Conservation (phyloP, 116 monocot species). For the Trichopus zeylanicus region DNA sequence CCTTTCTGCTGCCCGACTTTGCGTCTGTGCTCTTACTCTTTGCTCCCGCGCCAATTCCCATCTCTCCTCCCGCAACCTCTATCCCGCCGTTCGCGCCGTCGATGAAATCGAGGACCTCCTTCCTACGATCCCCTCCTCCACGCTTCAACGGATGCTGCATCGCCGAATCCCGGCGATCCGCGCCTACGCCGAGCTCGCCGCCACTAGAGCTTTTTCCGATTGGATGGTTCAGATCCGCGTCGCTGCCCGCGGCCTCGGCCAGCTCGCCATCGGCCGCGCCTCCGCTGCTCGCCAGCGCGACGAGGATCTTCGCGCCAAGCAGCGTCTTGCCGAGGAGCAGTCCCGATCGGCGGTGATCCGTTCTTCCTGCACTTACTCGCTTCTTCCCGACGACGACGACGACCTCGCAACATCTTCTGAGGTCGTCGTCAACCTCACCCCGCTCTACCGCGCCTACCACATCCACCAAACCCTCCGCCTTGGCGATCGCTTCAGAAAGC, state of each 20-base stretch:
- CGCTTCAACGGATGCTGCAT: slow-evolving; percentile 74
- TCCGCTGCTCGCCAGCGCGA: slow-evolving; percentile 86
- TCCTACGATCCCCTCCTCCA: slow-evolving; percentile 39
- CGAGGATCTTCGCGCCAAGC: slow-evolving; percentile 76
- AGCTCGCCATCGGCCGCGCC: slow-evolving; percentile 83
- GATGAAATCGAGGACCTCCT: slow-evolving; percentile 60
- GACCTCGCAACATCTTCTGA: slow-evolving; percentile 14
- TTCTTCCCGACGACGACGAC: slow-evolving; percentile 59
- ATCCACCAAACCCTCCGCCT: slow-evolving; percentile 78
- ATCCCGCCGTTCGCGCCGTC: slow-evolving; percentile 65
- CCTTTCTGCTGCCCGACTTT: slow-evolving; percentile 29
- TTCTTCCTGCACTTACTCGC: slow-evolving; percentile 25
- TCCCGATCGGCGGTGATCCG: slow-evolving; percentile 14
- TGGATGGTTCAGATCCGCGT: slow-evolving; percentile 96
- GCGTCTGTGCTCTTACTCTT: slow-evolving; percentile 45
- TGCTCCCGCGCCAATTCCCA: slow-evolving; percentile 50
- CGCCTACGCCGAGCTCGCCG: slow-evolving; percentile 54
- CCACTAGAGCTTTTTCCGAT: slow-evolving; percentile 70
- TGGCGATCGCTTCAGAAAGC: slow-evolving; percentile 73
- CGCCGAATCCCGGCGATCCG: slow-evolving; percentile 68
- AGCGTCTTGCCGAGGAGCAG: slow-evolving; percentile 76
- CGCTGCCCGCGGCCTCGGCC: slow-evolving; percentile 75
- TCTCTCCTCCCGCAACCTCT: slow-evolving; percentile 46
- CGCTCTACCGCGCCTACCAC: slow-evolving; percentile 82
- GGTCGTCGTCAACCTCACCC: slow-evolving; percentile 62